A percentile compares a stretch with the other conserved stretches of the same genome.
These are phyloP conservation scores for Colletotrichum simmondsii DNA, from an alignment of 2,329 filamentous ascomycete genomes.

Conservation along the genomic window DNA sequence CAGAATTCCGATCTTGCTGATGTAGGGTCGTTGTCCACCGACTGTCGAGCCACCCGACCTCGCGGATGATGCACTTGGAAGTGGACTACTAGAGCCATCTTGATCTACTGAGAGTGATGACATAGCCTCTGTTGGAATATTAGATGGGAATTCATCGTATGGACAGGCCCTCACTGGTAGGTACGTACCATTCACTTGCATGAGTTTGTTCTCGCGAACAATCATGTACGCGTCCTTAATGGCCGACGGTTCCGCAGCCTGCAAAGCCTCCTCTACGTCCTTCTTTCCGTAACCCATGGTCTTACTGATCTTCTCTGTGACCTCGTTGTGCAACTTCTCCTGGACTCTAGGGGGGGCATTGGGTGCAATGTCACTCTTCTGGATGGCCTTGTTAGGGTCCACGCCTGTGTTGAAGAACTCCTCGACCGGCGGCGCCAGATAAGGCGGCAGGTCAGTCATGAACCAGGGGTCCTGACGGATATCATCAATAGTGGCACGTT, in stretches of 20 bases:
- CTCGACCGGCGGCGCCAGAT: constrained; percentile 87
- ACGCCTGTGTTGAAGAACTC: constrained; percentile 96
- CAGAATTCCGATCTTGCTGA: constrained; percentile 90
- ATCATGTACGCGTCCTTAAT: constrained; percentile 99
- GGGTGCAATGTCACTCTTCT: constrained; percentile 82
- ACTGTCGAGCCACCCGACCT: constrained; percentile 64
- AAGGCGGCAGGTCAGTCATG: constrained; percentile 83
- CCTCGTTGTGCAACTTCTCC: constrained; percentile 89
- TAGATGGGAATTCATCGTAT: neutral
- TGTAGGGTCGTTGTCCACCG: constrained; percentile 65
- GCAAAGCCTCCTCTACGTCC: constrained; percentile 94
- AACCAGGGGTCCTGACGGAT: constrained; percentile 97
- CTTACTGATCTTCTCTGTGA: constrained; percentile 95
- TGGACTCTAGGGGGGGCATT: constrained; percentile 82
- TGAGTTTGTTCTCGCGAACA: constrained; percentile 96
- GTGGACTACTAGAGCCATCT: constrained; percentile 56
- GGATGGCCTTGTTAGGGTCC: constrained; percentile 91
- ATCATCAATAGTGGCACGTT: constrained; percentile 92
- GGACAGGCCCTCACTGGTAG: neutral
- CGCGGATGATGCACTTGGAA: constrained; percentile 65
- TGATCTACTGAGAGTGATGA: constrained; percentile 41
- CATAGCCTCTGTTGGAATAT: constrained; percentile 42
- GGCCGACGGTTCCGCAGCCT: constrained; percentile 91
- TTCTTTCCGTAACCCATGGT: constrained; percentile 97
- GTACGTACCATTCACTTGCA: constrained; percentile 84